These are phyloP conservation scores for Boletus edulis DNA, from an alignment of 768 basidiomycete genomes.

Conservation along the genomic window DNA sequence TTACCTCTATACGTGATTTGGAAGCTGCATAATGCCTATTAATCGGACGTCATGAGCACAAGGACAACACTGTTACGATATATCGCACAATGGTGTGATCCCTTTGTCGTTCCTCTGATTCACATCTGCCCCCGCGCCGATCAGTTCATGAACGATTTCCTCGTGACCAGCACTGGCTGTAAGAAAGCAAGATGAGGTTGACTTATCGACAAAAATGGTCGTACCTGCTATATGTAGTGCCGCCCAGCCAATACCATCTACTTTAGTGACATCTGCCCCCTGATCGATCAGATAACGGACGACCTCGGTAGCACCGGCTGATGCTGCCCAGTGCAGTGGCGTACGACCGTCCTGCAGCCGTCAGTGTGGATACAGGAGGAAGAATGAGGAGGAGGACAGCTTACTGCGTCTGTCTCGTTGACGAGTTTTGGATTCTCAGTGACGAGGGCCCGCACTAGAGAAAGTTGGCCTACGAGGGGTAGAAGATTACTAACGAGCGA, in stretches of 20 bases:
- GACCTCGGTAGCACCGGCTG: slow-evolving; percentile 68
- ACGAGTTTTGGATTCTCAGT: slow-evolving; percentile 59
- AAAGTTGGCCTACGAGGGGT: slow-evolving; percentile 56
- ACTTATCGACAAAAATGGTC: neutral
- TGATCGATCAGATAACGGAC: slow-evolving; percentile 66
- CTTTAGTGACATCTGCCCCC: slow-evolving; percentile 61
- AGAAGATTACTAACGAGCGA: neutral
- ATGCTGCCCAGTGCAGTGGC: slow-evolving; percentile 84
- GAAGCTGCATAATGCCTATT: slow-evolving; percentile 90
- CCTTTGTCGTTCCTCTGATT: slow-evolving; percentile 81
- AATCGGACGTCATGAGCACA: slow-evolving; percentile 9
- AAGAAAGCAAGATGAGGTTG: slow-evolving; percentile 1
- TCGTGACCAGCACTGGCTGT: slow-evolving; percentile 82
- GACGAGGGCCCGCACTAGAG: slow-evolving; percentile 65
- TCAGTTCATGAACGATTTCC: slow-evolving; percentile 68
- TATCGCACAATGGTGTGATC: slow-evolving; percentile 71
- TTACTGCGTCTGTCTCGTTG: slow-evolving; percentile 62
- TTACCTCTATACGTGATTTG: slow-evolving; percentile 81
- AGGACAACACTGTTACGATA: neutral
- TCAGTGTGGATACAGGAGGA: neutral
- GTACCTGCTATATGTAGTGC: slow-evolving; percentile 77
- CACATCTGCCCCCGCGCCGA: slow-evolving; percentile 82
- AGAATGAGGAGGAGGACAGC: neutral
- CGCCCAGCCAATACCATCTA: slow-evolving; percentile 72
- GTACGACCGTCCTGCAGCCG: slow-evolving; percentile 67